phyloP scores from a whole-genome alignment of 495 filamentous ascomycete genomes.

The Chaetomidium leptoderma region DNA sequence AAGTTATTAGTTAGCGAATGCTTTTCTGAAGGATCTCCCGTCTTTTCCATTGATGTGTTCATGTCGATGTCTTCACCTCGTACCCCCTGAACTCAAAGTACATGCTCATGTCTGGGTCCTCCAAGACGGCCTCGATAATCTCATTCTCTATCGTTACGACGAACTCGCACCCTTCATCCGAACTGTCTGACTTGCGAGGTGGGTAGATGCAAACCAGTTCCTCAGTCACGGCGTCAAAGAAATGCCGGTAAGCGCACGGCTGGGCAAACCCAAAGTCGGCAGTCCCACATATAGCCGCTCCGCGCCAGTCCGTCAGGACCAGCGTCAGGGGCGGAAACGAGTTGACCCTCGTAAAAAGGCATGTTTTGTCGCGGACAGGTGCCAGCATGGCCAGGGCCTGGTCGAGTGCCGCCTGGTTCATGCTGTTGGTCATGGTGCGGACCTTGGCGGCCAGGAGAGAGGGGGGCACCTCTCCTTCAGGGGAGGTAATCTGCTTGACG shows the following conservation, averaged over 20 bases:
- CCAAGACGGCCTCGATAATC: constrained; percentile 31
- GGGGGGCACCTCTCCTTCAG: constrained; percentile 29
- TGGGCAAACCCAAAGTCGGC: constrained; percentile 34
- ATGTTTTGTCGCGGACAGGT: constrained; percentile 37
- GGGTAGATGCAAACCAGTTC: constrained; percentile 33
- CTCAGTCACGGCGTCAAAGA: constrained; percentile 29
- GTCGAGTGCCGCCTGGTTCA: constrained; percentile 32
- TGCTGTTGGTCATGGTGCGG: constrained; percentile 36
- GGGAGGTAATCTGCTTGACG: constrained; percentile 32
- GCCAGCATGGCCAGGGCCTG: constrained; percentile 32
- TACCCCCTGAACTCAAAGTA: constrained; percentile 44
- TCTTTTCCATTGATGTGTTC: too few relatives aligned
- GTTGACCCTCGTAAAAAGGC: constrained; percentile 29
- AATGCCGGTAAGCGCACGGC: constrained; percentile 27
- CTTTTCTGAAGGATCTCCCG: too few relatives aligned
- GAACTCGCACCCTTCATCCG: constrained; percentile 46
- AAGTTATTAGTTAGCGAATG: too few relatives aligned
- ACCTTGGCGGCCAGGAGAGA: constrained; percentile 37
- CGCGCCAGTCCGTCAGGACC: constrained; percentile 33
- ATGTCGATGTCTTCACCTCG: background rate
- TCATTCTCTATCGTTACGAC: constrained; percentile 39
- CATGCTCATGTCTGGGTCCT: constrained; percentile 37
- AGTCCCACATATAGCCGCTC: constrained; percentile 22
- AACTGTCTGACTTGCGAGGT: constrained; percentile 8
- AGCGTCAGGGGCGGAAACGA: constrained; percentile 28